A percentile compares a stretch with the other conserved stretches of the same genome.
Conservation (phyloP, 164 flowering plant species). For the Umbilicus rupestris region DNA sequence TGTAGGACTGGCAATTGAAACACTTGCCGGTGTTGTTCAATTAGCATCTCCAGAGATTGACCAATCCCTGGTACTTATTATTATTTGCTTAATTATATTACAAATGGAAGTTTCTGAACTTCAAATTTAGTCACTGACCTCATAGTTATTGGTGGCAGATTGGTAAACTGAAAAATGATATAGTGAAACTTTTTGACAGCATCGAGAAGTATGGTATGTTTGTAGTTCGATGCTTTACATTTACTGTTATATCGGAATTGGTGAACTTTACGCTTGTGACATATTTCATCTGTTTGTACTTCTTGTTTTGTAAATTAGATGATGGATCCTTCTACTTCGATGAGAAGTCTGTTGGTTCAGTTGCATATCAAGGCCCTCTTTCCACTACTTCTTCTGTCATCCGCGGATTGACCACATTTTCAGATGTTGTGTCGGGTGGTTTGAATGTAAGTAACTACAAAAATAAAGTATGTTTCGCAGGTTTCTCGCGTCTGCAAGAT, state of each 20-base stretch:
- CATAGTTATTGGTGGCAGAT: slow-evolving; percentile 30
- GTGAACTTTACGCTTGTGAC: neutral
- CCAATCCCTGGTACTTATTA: slow-evolving; percentile 53
- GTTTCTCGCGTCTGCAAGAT: neutral
- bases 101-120: neutral
- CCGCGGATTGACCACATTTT: slow-evolving; percentile 68
- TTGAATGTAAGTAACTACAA: slow-evolving; percentile 40
- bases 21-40: slow-evolving; percentile 75
- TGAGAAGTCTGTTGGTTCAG: slow-evolving; percentile 63
- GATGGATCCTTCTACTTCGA: slow-evolving; percentile 82
- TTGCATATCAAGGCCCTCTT: slow-evolving; percentile 61
- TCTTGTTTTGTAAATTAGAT: slow-evolving; percentile 19
- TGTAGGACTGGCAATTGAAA: slow-evolving; percentile 81
- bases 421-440: slow-evolving; percentile 49
- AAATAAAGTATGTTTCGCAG: neutral
- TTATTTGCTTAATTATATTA: neutral
- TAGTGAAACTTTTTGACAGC: slow-evolving; percentile 79
- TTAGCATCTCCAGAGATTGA: slow-evolving; percentile 71
- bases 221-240: neutral
- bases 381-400: slow-evolving; percentile 84
- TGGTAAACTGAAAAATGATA: slow-evolving; percentile 54
- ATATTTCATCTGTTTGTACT: neutral
- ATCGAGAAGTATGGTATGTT: slow-evolving; percentile 82
- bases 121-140: neutral
- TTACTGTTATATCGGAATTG: neutral